Evolutionary conservation across 768 basidiomycete species (phyloP).

Genomic region (Lepiota brunneoincarnata): DNA sequence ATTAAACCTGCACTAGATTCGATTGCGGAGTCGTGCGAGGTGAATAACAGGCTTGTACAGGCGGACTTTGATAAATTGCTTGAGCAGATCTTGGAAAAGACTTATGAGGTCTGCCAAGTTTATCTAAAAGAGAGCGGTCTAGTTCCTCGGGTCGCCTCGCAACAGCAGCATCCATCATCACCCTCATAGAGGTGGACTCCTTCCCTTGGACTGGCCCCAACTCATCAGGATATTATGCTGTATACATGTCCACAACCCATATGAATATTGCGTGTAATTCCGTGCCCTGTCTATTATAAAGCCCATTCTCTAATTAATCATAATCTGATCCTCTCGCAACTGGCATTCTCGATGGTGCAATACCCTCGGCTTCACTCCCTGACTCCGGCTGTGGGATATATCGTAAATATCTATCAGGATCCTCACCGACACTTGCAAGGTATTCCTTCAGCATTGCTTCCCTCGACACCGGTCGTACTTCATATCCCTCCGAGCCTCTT

Average conservation of each 20-base stretch:
- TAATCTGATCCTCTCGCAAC: background rate
- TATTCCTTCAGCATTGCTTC: slow-evolving; percentile 64
- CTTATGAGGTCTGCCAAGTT: slow-evolving; percentile 24
- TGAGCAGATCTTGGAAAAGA: slow-evolving; percentile 28
- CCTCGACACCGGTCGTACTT: slow-evolving; percentile 58
- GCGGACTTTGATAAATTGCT: slow-evolving; percentile 26
- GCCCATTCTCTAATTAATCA: too few relatives aligned
- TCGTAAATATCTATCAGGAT: slow-evolving; percentile 59
- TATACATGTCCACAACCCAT: too few relatives aligned
- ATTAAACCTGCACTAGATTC: slow-evolving; percentile 21
- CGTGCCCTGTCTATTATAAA: too few relatives aligned
- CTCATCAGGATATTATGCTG: background rate
- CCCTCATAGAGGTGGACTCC: background rate
- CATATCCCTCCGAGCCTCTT: slow-evolving; percentile 81
- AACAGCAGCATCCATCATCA: background rate
- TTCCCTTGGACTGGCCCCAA: too few relatives aligned
- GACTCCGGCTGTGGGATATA: slow-evolving; percentile 61
- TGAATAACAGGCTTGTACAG: slow-evolving; percentile 21
- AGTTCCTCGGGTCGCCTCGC: background rate
- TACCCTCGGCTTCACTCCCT: slow-evolving; percentile 42
- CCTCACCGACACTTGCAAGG: slow-evolving; percentile 49
- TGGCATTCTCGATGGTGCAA: slow-evolving; percentile 18
- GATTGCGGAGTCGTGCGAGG: slow-evolving; percentile 20
- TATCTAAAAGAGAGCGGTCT: background rate
- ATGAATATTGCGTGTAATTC: too few relatives aligned